Percentiles rank a stretch among this genome's conserved stretches.
phyloP scores from a whole-genome alignment of 306 rosid species.

The Lithocarpus polystachyus region DNA sequence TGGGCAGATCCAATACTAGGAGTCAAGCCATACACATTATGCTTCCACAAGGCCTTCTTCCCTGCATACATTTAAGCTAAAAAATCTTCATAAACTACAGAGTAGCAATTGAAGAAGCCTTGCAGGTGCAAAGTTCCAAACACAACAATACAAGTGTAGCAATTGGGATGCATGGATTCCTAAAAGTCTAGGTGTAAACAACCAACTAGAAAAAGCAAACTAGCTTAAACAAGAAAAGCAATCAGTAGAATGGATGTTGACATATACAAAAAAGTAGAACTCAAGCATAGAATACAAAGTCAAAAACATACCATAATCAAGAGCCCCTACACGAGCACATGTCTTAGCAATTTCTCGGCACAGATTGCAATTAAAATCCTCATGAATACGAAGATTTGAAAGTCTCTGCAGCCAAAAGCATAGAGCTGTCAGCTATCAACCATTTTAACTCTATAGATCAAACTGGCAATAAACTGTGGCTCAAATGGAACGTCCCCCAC shows the following conservation, averaged over 20 bases:
- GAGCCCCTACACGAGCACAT: constrained; percentile 70
- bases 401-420: constrained; percentile 64
- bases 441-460: neutral
- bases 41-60: constrained; percentile 85
- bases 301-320: constrained; percentile 58
- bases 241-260: neutral
- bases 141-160: neutral
- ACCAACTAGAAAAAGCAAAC: neutral
- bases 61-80: constrained; percentile 42
- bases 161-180: neutral
- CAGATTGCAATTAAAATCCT: constrained; percentile 64
- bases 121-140: neutral
- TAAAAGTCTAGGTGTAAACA: constrained; percentile 1
- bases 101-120: neutral
- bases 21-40: constrained; percentile 72
- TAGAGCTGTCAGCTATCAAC: constrained; percentile 7
- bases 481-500: no score
- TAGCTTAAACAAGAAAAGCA: neutral
- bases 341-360: constrained; percentile 85
- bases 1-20: constrained; percentile 79
- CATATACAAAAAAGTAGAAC: neutral
- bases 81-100: constrained; percentile 8
- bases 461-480: neutral
- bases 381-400: constrained; percentile 81
- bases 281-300: neutral